Conservation (phyloP, 2,329 filamentous ascomycete genomes). For the Fusarium cicatricum region DNA sequence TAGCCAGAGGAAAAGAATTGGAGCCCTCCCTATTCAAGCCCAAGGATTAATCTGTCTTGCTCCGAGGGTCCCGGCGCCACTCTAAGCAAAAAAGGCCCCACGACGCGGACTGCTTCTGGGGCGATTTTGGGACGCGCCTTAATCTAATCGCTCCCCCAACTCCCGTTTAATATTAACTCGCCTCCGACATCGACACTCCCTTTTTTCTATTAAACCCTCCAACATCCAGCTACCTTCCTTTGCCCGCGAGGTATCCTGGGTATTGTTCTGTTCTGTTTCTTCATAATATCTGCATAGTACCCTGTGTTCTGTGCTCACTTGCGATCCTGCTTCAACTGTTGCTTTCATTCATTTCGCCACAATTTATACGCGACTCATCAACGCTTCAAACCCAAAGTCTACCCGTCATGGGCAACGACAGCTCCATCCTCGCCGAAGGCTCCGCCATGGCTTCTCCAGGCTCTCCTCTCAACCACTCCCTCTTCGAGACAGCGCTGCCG, state of each 20-base stretch:
- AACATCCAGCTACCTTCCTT: constrained; percentile 33
- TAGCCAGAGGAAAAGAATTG: constrained; percentile 10
- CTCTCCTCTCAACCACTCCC: constrained; percentile 56
- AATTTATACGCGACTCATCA: constrained; percentile 21
- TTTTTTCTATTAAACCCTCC: constrained; percentile 27
- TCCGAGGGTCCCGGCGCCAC: constrained; percentile 36
- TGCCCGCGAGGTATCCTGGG: constrained; percentile 9
- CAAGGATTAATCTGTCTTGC: background rate
- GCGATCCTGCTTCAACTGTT: background rate
- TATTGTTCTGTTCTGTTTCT: constrained; percentile 10
- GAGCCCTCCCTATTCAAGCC: background rate
- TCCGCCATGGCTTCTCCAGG: constrained; percentile 50
- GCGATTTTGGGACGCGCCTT: constrained; percentile 31
- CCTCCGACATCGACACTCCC: constrained; percentile 28
- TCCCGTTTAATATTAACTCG: constrained; percentile 30
- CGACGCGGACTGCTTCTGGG: constrained; percentile 1
- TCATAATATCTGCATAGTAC: constrained; percentile 13
- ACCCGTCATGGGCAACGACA: constrained; percentile 52
- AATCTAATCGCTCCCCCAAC: constrained; percentile 34
- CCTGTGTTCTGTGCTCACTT: constrained; percentile 11
- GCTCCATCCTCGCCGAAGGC: constrained; percentile 42
- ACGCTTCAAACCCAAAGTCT: constrained; percentile 14
- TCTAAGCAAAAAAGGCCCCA: no score
- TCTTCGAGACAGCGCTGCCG: constrained; percentile 70
- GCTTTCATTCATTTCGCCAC: constrained; percentile 14